Conservation (phyloP, 805 yeast genomes). For the Tetrapisispora nanseiensis region DNA sequence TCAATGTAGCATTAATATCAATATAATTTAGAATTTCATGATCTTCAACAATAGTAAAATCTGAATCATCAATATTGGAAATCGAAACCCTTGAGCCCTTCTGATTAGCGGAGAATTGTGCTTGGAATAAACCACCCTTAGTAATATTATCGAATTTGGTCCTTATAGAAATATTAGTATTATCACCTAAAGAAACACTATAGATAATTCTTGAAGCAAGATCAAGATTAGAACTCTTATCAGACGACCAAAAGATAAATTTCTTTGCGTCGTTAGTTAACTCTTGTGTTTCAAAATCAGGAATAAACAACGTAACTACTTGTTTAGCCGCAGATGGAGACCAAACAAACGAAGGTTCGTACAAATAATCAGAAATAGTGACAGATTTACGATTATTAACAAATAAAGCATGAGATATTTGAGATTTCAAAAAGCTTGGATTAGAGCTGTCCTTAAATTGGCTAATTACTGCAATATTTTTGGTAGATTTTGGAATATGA, state of each 20-base stretch:
- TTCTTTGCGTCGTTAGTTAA: slow-evolving; percentile 20
- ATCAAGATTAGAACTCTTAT: slow-evolving; percentile 44
- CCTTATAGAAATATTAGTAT: slow-evolving; percentile 43
- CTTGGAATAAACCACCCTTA: slow-evolving; percentile 67
- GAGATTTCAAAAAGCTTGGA: slow-evolving; percentile 49
- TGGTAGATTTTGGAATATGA: slow-evolving; percentile 48
- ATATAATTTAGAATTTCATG: slow-evolving; percentile 42
- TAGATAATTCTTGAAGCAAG: slow-evolving; percentile 60
- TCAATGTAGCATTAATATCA: slow-evolving; percentile 54
- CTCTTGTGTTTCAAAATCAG: slow-evolving; percentile 9
- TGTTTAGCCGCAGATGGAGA: slow-evolving; percentile 43
- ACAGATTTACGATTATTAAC: slow-evolving; percentile 28
- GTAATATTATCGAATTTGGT: slow-evolving; percentile 62
- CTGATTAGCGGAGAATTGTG: slow-evolving; percentile 43
- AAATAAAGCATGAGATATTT: slow-evolving; percentile 64
- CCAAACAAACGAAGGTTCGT: slow-evolving; percentile 46
- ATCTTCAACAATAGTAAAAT: slow-evolving; percentile 55
- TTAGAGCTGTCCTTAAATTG: slow-evolving; percentile 35
- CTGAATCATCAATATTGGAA: slow-evolving; percentile 45
- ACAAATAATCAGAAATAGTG: slow-evolving; percentile 44
- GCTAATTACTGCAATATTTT: slow-evolving; percentile 57
- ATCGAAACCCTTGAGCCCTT: slow-evolving; percentile 13
- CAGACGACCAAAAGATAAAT: slow-evolving; percentile 58
- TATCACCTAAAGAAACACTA: slow-evolving; percentile 54
- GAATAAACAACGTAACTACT: slow-evolving; percentile 36